Conservation (phyloP, 495 filamentous ascomycete genomes). For the Tuber umbilicatum region DNA sequence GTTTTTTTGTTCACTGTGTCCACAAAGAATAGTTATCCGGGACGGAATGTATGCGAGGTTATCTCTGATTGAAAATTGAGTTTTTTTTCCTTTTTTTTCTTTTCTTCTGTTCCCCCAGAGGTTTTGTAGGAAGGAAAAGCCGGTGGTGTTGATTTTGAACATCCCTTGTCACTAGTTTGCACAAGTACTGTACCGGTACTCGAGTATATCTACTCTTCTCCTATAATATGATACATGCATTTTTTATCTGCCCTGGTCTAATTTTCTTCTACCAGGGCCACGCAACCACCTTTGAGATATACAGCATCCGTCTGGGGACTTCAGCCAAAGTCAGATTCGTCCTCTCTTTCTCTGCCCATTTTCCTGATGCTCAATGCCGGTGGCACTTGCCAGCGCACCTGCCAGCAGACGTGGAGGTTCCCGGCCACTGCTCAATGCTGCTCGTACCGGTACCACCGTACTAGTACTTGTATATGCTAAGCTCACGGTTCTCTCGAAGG, state of each 20-base stretch:
- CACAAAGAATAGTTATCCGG: not conserved
- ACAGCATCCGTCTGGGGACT: slow-evolving; percentile 31
- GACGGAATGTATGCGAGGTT: slow-evolving; percentile 2
- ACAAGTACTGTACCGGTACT: not conserved
- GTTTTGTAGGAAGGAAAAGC: not conserved
- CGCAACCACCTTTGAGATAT: not conserved
- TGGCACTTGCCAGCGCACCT: slow-evolving; percentile 32
- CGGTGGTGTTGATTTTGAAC: not conserved
- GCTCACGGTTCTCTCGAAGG: not conserved
- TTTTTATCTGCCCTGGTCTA: too few relatives aligned
- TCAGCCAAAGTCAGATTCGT: slow-evolving; percentile 24
- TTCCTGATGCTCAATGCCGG: slow-evolving; percentile 2
- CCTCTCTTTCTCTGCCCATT: not conserved
- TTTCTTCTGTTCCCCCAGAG: too few relatives aligned
- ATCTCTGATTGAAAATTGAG: not conserved
- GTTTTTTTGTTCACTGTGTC: not conserved
- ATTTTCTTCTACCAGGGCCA: not conserved
- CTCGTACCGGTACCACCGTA: too few relatives aligned
- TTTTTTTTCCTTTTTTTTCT: too few relatives aligned
- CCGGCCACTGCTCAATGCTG: not conserved
- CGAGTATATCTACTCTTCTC: too few relatives aligned
- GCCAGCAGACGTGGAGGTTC: slow-evolving; percentile 28
- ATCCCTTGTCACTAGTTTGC: not conserved
- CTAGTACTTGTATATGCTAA: not conserved
- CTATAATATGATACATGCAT: not conserved